These are phyloP conservation scores for Echeveria elegans DNA, from an alignment of 164 flowering plant genomes.

Conservation along the genomic window DNA sequence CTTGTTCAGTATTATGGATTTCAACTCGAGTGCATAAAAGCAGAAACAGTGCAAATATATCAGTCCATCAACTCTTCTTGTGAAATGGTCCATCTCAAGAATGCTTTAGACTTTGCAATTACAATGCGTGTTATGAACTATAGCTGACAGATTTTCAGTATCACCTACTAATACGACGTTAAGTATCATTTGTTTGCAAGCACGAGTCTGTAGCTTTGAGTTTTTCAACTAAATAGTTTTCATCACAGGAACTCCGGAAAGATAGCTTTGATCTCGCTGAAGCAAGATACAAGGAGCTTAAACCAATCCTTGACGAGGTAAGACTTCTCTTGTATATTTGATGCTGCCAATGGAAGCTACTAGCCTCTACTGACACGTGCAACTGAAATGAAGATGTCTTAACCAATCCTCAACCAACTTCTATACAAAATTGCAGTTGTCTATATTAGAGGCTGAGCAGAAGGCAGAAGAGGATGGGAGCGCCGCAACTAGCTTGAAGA, in stretches of 20 bases:
- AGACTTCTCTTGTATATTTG: not conserved
- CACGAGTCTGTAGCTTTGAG: not conserved
- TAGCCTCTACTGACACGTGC: not conserved
- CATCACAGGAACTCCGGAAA: constrained; percentile 75
- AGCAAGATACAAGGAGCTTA: constrained; percentile 76
- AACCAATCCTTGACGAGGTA: constrained; percentile 96
- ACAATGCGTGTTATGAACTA: not conserved
- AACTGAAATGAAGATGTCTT: not conserved
- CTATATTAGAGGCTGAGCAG: constrained; percentile 81
- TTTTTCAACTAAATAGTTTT: not conserved
- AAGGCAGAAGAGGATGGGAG: constrained; percentile 88
- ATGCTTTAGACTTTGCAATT: not conserved
- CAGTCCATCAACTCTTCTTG: not conserved
- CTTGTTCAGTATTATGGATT: not conserved
- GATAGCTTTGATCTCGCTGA: constrained; percentile 99
- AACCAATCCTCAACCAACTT: not conserved
- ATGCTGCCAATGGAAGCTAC: not conserved
- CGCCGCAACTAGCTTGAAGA: constrained; percentile 61
- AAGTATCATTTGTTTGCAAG: not conserved
- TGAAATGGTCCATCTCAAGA: not conserved
- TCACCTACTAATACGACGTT: not conserved
- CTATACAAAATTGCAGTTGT: constrained; percentile 41
- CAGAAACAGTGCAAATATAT: not conserved
- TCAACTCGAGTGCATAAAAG: not conserved
- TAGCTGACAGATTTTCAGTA: not conserved